Evolutionary conservation across 768 basidiomycete species (phyloP).

Genomic region (Boletus sp.): DNA sequence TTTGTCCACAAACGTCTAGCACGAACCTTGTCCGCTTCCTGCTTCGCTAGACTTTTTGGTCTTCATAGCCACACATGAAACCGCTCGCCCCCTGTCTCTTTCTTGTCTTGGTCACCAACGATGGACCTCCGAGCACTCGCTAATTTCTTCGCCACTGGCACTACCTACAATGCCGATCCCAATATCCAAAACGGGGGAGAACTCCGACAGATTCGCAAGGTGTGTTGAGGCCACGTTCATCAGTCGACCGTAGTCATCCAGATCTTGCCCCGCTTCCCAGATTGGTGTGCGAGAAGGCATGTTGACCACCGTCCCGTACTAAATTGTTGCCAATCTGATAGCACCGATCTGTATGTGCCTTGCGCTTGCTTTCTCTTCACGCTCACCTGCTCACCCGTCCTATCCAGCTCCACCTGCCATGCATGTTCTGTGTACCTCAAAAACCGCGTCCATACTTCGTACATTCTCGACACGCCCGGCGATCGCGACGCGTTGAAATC

Average conservation of each 20-base stretch:
- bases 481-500: constrained; percentile 76
- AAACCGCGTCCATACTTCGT: constrained; percentile 76
- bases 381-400: background rate
- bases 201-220: constrained; percentile 86
- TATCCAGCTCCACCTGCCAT: constrained; percentile 70
- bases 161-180: constrained; percentile 81
- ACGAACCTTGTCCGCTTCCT: background rate
- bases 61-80: constrained; percentile 1
- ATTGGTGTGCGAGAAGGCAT: constrained; percentile 80
- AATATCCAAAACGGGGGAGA: constrained; percentile 85
- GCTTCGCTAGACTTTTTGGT: background rate
- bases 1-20: constrained; percentile 17
- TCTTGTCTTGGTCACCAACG: constrained; percentile 3
- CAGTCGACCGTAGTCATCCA: background rate
- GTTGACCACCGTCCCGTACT: constrained; percentile 78
- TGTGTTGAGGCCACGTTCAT: constrained; percentile 25
- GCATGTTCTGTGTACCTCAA: constrained; percentile 88
- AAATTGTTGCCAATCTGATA: constrained; percentile 79
- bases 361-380: constrained; percentile 34
- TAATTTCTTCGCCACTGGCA: constrained; percentile 73
- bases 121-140: constrained; percentile 80
- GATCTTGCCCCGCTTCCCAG: constrained; percentile 37
- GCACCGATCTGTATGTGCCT: constrained; percentile 66
- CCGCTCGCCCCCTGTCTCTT: background rate
- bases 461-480: constrained; percentile 44